Conservation (phyloP, 345 rosid genomes). For the Excoecaria agallocha region DNA sequence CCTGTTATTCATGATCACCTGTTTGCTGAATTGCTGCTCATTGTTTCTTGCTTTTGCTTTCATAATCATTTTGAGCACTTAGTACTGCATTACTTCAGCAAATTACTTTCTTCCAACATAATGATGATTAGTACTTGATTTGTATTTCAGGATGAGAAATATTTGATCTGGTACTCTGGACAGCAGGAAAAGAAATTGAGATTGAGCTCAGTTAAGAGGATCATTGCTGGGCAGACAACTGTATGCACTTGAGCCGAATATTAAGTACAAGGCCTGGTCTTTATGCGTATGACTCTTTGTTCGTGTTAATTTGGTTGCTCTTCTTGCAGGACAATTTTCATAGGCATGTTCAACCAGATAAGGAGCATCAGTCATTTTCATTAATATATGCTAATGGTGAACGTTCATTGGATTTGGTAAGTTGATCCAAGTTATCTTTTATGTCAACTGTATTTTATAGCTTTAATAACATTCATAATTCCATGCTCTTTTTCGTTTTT, state of each 20-base stretch:
- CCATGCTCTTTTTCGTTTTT: constrained; percentile 1
- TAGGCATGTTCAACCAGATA: constrained; percentile 59
- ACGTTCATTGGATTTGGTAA: constrained; percentile 71
- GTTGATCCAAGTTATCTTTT: constrained; percentile 3
- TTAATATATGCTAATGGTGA: constrained; percentile 64
- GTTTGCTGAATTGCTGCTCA: neutral
- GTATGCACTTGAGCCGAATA: constrained; percentile 36
- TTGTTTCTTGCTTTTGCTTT: neutral
- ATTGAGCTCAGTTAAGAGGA: constrained; percentile 53
- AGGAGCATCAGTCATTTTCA: constrained; percentile 68
- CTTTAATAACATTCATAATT: neutral
- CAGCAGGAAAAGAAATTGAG: constrained; percentile 61
- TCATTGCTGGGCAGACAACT: constrained; percentile 60
- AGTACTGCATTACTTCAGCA: neutral
- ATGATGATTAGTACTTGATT: neutral
- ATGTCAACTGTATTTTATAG: neutral
- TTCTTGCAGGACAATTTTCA: constrained; percentile 54
- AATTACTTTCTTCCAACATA: neutral
- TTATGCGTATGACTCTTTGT: neutral
- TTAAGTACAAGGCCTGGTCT: neutral
- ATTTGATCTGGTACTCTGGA: constrained; percentile 75
- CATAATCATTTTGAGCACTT: neutral
- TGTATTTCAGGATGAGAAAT: constrained; percentile 66
- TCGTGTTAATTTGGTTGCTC: constrained; percentile 6
- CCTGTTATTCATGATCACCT: no score